Percentiles rank a stretch among this genome's conserved stretches.
These are phyloP conservation scores for Crataegus laevigata DNA, from an alignment of 306 rosid genomes.

Conservation along the genomic window DNA sequence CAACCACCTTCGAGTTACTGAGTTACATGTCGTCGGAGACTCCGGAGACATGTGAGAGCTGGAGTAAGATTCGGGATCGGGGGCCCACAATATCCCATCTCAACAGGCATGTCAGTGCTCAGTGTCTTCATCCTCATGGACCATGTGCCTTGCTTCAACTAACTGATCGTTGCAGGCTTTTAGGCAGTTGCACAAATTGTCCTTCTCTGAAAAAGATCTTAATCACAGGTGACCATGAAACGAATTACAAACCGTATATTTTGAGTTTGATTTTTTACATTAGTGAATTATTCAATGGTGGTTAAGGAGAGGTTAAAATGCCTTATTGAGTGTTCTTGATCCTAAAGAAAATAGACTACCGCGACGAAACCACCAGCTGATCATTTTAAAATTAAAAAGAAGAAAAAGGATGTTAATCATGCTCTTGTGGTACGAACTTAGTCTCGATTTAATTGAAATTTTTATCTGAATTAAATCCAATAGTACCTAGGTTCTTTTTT, in stretches of 20 bases:
- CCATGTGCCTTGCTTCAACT: slow-evolving; percentile 14
- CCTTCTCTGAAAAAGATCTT: not conserved
- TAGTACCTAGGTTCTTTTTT: not conserved
- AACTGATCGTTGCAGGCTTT: not conserved
- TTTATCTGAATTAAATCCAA: not conserved
- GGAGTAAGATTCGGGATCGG: not conserved
- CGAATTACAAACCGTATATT: fast-evolving
- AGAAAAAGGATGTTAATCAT: not conserved
- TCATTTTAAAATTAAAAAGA: too few relatives aligned
- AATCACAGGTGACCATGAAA: too few relatives aligned
- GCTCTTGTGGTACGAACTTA: not conserved
- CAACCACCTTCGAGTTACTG: not conserved
- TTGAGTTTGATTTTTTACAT: fast-evolving
- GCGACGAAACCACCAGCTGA: too few relatives aligned
- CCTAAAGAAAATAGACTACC: fast-evolving
- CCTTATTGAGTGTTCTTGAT: too few relatives aligned
- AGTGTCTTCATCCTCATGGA: not conserved
- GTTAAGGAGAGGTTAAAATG: fast-evolving
- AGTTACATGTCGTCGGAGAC: not conserved
- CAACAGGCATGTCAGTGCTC: not conserved
- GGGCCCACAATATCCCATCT: slow-evolving; percentile 9
- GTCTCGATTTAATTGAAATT: too few relatives aligned
- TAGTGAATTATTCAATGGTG: fast-evolving
- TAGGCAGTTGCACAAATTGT: not conserved
- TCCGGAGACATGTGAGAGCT: not conserved